Base-by-base conservation (phyloP, 1,284 basidiomycete species). In the Ceratobasidium theobromae region DNA sequence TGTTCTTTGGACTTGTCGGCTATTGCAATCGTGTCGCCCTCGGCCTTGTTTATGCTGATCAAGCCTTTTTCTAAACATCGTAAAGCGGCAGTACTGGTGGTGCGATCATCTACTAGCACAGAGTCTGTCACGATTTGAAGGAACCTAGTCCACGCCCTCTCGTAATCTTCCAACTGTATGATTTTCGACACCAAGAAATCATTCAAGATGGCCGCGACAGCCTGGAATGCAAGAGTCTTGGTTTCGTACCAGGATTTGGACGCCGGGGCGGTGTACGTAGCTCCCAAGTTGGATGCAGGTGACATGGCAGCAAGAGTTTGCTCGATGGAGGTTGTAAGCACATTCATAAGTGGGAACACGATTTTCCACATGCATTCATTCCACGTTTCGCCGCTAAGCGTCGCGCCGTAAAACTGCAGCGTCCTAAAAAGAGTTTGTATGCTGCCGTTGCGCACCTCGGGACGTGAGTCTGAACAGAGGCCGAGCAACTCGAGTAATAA, bases 391-490 rank as follows among this genome's bases (percentile, higher is more conserved):
- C 83, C 74, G 70, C 86, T 87, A 51, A 98, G 80, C 1, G 88
- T 89, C 9, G 86, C 84, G 3, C 95, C 95, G 74, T 98, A 98
- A 18, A 98, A 82, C 75, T 96, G 93, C 76, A 98, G 84, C 0
- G 94, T 93, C 46, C 95, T 83, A 79, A 98, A 99, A 62, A 99
- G 77, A 1, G 95, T 98, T 75, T 97, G 93, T 67, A 98, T 95
- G 2, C 95, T 93, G 1, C 94, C 93, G 69, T 91, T 89, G 12
- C 95, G 85, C 0, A 97, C 93, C 73, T 98, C 95, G 28, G 89
- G 85, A 25, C 95, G 83, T 0, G 82, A 73, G 73, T 97, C 96
- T 1, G 86, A 84, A 69, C 92, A 92, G 1, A 98, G 80, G 0
- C 86, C 86, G 2, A 95, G 82, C 5, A 98, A 83, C 74, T 94